Percentiles rank a stretch among this genome's conserved stretches.
phyloP scores from a whole-genome alignment of 1,284 basidiomycete genomes.

The Apiotrichum laibachii region DNA sequence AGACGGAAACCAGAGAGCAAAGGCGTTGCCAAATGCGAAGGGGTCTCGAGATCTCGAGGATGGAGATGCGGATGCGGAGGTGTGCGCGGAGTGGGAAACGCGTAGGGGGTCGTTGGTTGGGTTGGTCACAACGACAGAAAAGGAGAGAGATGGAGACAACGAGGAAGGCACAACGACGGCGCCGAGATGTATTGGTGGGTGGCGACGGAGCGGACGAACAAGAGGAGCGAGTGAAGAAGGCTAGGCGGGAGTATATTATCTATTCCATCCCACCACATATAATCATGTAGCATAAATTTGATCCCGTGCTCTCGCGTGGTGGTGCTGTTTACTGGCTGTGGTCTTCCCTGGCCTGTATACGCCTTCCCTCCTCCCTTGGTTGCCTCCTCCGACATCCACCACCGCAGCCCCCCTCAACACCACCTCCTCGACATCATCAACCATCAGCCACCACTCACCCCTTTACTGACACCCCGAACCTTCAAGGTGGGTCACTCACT shows the following conservation, averaged over 20 bases:
- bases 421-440: not conserved
- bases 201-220: not conserved
- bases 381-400: not conserved
- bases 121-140: not conserved
- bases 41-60: not conserved
- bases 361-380: too few species aligned
- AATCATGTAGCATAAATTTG: not conserved
- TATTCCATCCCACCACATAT: not conserved
- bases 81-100: not conserved
- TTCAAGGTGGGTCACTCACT: too few species aligned
- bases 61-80: constrained; percentile 2
- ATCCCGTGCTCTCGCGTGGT: not conserved
- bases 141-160: not conserved
- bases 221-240: not conserved
- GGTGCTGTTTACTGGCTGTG: too few species aligned
- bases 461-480: too few species aligned
- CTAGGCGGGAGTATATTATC: not conserved
- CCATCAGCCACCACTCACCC: too few species aligned
- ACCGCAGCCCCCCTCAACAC: not conserved
- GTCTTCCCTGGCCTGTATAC: too few species aligned
- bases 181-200: not conserved
- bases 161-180: not conserved
- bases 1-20: not conserved
- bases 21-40: not conserved
- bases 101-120: constrained; percentile 10